A percentile compares a stretch with the other conserved stretches of the same genome.
Conservation (phyloP, 2,329 filamentous ascomycete species). For the Paracoccidioides brasiliensis region DNA sequence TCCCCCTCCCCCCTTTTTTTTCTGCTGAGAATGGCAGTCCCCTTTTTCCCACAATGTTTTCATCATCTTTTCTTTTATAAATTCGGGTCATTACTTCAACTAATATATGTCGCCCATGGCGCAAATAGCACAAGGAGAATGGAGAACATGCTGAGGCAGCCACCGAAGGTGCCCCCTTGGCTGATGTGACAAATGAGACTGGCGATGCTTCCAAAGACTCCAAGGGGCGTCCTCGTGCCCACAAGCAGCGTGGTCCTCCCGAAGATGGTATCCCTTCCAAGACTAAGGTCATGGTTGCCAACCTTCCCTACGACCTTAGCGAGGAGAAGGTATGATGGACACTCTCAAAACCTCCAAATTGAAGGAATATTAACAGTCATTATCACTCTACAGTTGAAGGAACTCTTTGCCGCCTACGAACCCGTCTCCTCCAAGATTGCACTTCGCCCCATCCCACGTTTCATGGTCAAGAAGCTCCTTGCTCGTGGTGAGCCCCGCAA, state of each 20-base stretch:
- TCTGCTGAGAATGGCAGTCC: too few relatives aligned
- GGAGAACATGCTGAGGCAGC: constrained; percentile 30
- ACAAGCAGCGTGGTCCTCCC: constrained; percentile 82
- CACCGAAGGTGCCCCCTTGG: constrained; percentile 45
- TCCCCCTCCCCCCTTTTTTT: not conserved
- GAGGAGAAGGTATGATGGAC: constrained; percentile 70
- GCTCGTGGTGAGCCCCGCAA: constrained; percentile 96
- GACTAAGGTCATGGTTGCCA: constrained; percentile 99
- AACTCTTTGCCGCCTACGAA: constrained; percentile 86
- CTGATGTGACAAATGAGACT: constrained; percentile 43
- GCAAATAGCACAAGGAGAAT: constrained; percentile 9
- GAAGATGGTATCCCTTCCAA: constrained; percentile 96
- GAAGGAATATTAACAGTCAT: constrained; percentile 16
- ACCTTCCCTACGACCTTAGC: constrained; percentile 93
- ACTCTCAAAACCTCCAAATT: not conserved
- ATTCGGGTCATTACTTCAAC: not conserved
- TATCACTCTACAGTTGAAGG: constrained; percentile 59
- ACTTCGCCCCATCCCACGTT: constrained; percentile 92
- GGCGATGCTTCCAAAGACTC: constrained; percentile 22
- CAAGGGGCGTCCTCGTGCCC: constrained; percentile 38
- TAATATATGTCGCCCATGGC: not conserved
- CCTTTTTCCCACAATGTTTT: too few relatives aligned
- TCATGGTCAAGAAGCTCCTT: constrained; percentile 99
- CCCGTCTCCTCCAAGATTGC: constrained; percentile 96
- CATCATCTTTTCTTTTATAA: too few relatives aligned